Percentiles rank a stretch among this genome's conserved stretches.
These are phyloP conservation scores for barley (Hordeum vulgare) DNA, from an alignment of 176 grass and related monocot species.

Conservation along the genomic window DNA sequence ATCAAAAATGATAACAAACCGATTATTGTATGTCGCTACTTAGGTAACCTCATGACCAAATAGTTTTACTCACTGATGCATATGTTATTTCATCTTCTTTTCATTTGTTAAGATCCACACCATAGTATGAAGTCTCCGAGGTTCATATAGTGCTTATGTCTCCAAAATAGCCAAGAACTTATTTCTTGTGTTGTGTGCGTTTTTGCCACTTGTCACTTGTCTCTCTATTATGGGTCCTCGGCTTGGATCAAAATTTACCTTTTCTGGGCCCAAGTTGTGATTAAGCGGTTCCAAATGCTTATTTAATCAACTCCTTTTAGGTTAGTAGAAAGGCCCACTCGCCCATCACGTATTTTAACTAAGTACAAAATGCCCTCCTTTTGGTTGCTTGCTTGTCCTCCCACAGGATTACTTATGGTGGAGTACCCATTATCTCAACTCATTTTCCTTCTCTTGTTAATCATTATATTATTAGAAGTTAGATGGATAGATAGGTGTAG, in stretches of 20 bases:
- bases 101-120: too few species aligned
- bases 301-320: conserved; percentile 2
- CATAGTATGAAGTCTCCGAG: background rate
- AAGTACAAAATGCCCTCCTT: conserved; percentile 36
- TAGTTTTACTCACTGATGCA: too few species aligned
- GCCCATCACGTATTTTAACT: conserved; percentile 28
- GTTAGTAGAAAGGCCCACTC: conserved; percentile 26
- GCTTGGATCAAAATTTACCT: background rate
- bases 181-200: background rate
- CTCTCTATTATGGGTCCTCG: background rate
- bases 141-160: background rate
- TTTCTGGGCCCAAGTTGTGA: background rate
- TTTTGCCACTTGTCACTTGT: conserved; percentile 14
- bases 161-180: conserved; percentile 23
- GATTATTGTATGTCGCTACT: too few species aligned
- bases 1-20: too few species aligned
- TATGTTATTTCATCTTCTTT: too few species aligned
- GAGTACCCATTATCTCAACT: conserved; percentile 29
- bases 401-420: conserved; percentile 31
- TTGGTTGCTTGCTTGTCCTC: conserved; percentile 42
- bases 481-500: conserved; percentile 18
- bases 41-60: too few species aligned
- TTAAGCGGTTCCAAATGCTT: conserved; percentile 6
- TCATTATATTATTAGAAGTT: conserved; percentile 24
- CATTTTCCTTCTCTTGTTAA: background rate